These are phyloP conservation scores for Dryas drummondii DNA, from an alignment of 306 rosid genomes.

Conservation along the genomic window DNA sequence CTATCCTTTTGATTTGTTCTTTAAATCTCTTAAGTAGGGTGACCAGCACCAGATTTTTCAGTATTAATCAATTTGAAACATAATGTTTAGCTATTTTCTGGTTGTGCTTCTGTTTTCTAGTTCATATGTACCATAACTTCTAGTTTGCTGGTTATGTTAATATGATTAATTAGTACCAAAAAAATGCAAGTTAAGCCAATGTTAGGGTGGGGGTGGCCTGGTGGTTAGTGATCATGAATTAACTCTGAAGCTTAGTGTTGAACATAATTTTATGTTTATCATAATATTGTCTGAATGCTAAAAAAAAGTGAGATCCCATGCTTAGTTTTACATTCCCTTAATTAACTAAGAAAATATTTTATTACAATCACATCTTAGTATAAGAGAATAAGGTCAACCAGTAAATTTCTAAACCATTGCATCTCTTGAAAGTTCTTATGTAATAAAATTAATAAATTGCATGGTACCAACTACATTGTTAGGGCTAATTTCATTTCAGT, in stretches of 20 bases:
- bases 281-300: too few species aligned
- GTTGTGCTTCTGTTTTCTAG: too few species aligned
- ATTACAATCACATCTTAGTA: background rate
- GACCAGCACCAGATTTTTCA: background rate
- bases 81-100: background rate
- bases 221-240: too few species aligned
- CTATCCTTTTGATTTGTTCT: background rate
- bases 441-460: conserved; percentile 11
- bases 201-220: too few species aligned
- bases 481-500: too few species aligned
- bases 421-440: too few species aligned
- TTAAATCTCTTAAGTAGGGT: background rate
- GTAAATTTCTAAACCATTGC: conserved; percentile 12
- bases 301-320: background rate
- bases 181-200: too few species aligned
- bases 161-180: too few species aligned
- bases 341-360: background rate
- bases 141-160: too few species aligned
- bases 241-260: too few species aligned
- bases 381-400: background rate
- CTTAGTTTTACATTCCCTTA: background rate
- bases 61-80: background rate
- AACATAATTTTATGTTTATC: too few species aligned
- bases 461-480: conserved; percentile 13
- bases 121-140: too few species aligned